A percentile compares a stretch with the other conserved stretches of the same genome.
phyloP scores from a whole-genome alignment of 495 filamentous ascomycete species.

The Aspergillus carlsbadensis region DNA sequence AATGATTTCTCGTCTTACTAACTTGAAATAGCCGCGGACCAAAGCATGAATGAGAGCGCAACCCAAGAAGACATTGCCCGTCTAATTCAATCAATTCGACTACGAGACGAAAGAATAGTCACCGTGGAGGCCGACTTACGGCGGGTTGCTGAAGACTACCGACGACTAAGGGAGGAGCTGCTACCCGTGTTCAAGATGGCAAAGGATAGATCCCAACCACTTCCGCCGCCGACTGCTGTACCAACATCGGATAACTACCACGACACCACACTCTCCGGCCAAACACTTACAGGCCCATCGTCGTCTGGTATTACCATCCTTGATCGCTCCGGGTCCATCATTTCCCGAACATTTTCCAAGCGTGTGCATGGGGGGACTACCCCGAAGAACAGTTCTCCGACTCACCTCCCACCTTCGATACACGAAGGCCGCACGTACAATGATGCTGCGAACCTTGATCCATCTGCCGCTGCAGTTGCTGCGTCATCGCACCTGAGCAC shows the following conservation, averaged over 20 bases:
- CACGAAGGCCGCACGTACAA: constrained; percentile 54
- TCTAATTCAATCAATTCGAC: constrained; percentile 78
- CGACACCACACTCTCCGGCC: constrained; percentile 26
- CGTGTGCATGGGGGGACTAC: constrained; percentile 74
- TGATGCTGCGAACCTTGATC: constrained; percentile 54
- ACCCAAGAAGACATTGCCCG: constrained; percentile 89
- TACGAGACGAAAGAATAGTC: constrained; percentile 83
- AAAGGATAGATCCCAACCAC: constrained; percentile 85
- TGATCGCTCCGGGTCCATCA: constrained; percentile 26
- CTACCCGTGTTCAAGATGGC: constrained; percentile 84
- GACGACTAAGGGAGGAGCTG: constrained; percentile 82
- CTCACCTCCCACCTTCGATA: constrained; percentile 63
- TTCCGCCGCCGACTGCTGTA: constrained; percentile 59
- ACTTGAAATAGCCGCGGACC: constrained; percentile 71
- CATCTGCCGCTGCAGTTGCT: constrained; percentile 59
- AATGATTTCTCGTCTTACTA: constrained; percentile 14
- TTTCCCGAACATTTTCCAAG: constrained; percentile 79
- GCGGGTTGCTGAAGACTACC: constrained; percentile 79
- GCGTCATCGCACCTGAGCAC: constrained; percentile 74
- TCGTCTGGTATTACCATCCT: constrained; percentile 39
- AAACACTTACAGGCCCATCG: constrained; percentile 30
- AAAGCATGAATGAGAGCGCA: constrained; percentile 78
- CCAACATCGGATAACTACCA: constrained; percentile 24
- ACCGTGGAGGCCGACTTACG: constrained; percentile 77
- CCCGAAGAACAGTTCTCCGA: constrained; percentile 80